A percentile compares a stretch with the other conserved stretches of the same genome.
Conservation (phyloP, 2,329 filamentous ascomycete species). For the Septoria petroselini region DNA sequence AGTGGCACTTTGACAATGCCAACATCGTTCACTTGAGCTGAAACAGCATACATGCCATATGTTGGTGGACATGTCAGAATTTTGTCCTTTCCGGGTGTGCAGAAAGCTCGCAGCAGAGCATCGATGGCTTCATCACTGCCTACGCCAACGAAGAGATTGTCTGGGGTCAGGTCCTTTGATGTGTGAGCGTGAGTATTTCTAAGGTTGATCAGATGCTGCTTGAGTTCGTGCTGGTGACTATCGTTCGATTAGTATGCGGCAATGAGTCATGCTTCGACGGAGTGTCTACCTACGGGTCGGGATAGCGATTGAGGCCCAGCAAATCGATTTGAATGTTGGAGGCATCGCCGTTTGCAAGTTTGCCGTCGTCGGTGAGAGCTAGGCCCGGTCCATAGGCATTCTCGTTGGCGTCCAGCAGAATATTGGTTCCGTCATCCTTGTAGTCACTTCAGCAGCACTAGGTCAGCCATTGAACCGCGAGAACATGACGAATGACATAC, state of each 20-base stretch:
- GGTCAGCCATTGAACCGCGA: slow-evolving; percentile 22
- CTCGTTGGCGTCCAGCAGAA: slow-evolving; percentile 96
- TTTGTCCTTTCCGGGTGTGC: slow-evolving; percentile 77
- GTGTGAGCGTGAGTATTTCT: slow-evolving; percentile 86
- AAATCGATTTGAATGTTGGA: slow-evolving; percentile 66
- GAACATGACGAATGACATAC: slow-evolving; percentile 50
- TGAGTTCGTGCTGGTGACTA: slow-evolving; percentile 79
- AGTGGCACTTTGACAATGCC: slow-evolving; percentile 82
- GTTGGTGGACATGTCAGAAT: slow-evolving; percentile 95
- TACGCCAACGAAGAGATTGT: slow-evolving; percentile 89
- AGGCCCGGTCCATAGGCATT: slow-evolving; percentile 90
- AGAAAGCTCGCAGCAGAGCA: slow-evolving; percentile 89
- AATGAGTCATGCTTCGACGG: slow-evolving; percentile 11
- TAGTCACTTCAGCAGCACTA: slow-evolving; percentile 61
- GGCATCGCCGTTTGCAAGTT: slow-evolving; percentile 46
- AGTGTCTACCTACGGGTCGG: slow-evolving; percentile 63
- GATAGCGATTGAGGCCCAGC: slow-evolving; percentile 84
- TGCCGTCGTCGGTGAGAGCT: slow-evolving; percentile 49
- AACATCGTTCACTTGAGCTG: slow-evolving; percentile 90
- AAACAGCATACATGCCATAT: slow-evolving; percentile 97
- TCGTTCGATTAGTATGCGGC: slow-evolving; percentile 13
- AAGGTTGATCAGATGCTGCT: slow-evolving; percentile 79
- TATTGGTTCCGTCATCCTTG: slow-evolving; percentile 94
- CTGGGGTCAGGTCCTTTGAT: slow-evolving; percentile 66
- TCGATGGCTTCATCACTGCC: slow-evolving; percentile 97